Base-by-base conservation (phyloP, 768 basidiomycete genomes). In the Terana coerulea region DNA sequence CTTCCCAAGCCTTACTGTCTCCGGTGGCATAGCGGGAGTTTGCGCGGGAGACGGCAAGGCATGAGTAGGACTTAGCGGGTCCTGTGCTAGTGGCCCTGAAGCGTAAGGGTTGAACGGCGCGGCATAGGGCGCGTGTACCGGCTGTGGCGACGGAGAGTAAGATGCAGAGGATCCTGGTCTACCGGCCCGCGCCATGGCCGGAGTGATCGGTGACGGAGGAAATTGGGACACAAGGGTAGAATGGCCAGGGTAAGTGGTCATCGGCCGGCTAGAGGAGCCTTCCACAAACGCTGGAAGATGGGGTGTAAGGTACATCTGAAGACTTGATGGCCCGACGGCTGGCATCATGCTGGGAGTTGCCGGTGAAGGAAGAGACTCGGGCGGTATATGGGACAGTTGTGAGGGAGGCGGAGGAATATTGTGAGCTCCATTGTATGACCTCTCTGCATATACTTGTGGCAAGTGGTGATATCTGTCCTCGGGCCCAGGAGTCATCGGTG, bases 281-380 rank as follows among this genome's bases (percentile, higher is more conserved):
- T 73, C 69, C 12, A 72, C 61, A 56, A 73, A 73, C 15, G 61
- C 52, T 25, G 68, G 51, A 1, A 29, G 61, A 14, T 68, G 66
- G 1, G 60, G 49, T 51, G 63, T 63, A 24, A 68, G 66, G 9
- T 67, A 57, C n/a, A n/a, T n/a, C n/a, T n/a, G n/a, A n/a, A n/a
- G n/a, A n/a, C n/a, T n/a, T n/a, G n/a, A n/a, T n/a, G n/a, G n/a
- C n/a, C n/a, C n/a, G n/a, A n/a, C n/a, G n/a, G n/a, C n/a, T n/a
- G n/a, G n/a, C n/a, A n/a, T n/a, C n/a, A n/a, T n/a, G n/a, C n/a
- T n/a, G n/a, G n/a, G n/a, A n/a, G n/a, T n/a, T n/a, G n/a, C n/a
- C 1, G 53, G 50, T 4, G 52, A 35, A 10, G 39, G 47, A 7
- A 46, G 43, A 4, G 47, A 42, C 25, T 30, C 52, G 49, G 5